Evolutionary conservation across 192 early-diverging fungal species (phyloP).

Genomic region (Allomyces javanicus): DNA sequence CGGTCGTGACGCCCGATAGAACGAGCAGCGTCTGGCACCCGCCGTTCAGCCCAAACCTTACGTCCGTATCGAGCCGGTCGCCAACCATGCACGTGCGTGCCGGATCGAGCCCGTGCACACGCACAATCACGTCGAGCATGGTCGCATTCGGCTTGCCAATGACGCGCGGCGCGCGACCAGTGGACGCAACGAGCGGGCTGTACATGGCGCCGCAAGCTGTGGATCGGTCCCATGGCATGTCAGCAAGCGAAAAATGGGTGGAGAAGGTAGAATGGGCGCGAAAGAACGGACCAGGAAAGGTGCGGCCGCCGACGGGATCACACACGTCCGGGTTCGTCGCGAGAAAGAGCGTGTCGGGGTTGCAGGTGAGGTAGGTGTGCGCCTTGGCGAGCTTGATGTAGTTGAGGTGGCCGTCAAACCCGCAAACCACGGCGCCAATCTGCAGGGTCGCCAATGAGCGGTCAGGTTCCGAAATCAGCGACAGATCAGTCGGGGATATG

Average conservation of each 20-base stretch:
- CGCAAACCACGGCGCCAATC: slow-evolving; percentile 81
- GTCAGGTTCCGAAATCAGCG: no score
- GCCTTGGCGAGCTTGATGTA: slow-evolving; percentile 87
- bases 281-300: slow-evolving; percentile 39
- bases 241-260: no score
- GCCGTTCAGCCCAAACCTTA: slow-evolving; percentile 74
- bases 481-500: no score
- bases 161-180: slow-evolving; percentile 51
- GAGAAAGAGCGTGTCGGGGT: slow-evolving; percentile 59
- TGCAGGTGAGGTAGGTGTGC: slow-evolving; percentile 50
- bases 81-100: slow-evolving; percentile 86
- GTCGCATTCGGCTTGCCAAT: slow-evolving; percentile 84
- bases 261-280: no score
- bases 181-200: slow-evolving; percentile 46
- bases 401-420: slow-evolving; percentile 80
- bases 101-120: slow-evolving; percentile 59
- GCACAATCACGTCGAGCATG: slow-evolving; percentile 83
- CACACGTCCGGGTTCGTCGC: slow-evolving; percentile 85
- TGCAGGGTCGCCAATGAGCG: background rate
- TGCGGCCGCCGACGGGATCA: slow-evolving; percentile 55
- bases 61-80: slow-evolving; percentile 88
- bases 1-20: slow-evolving; percentile 12
- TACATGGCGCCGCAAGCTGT: slow-evolving; percentile 53
- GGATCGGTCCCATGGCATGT: no score
- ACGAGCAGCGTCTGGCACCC: slow-evolving; percentile 75